Conservation (phyloP, 345 rosid species). For the Syzygium aromaticum region DNA sequence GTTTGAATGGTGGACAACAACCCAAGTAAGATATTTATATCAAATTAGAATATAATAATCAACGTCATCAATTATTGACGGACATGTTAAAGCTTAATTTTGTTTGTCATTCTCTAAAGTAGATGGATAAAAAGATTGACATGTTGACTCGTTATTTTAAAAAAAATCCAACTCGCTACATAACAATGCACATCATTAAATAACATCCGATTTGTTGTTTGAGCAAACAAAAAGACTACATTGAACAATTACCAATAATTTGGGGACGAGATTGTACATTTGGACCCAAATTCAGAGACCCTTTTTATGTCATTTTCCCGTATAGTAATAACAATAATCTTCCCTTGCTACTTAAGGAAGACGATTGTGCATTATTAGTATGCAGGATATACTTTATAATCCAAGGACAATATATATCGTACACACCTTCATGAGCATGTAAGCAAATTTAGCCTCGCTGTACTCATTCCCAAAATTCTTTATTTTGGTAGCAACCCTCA, state of each 20-base stretch:
- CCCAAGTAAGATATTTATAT: not conserved
- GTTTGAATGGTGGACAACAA: not conserved
- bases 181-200: not conserved
- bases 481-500: not conserved
- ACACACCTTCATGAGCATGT: not conserved
- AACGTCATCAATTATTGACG: not conserved
- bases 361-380: not conserved
- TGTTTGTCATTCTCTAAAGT: not conserved
- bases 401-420: not conserved
- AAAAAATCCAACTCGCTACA: not conserved
- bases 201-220: not conserved
- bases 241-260: too few species aligned
- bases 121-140: not conserved
- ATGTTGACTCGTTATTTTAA: not conserved
- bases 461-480: not conserved
- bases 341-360: not conserved
- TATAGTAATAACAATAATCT: not conserved
- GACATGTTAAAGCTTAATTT: not conserved
- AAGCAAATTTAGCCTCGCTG: not conserved
- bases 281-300: too few species aligned
- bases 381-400: not conserved
- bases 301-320: not conserved
- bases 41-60: too few species aligned
- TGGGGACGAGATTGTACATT: not conserved
- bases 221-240: not conserved